Percentiles rank a stretch among this genome's conserved stretches.
Conservation (phyloP, 768 basidiomycete genomes). For the Arthromyces matolae region DNA sequence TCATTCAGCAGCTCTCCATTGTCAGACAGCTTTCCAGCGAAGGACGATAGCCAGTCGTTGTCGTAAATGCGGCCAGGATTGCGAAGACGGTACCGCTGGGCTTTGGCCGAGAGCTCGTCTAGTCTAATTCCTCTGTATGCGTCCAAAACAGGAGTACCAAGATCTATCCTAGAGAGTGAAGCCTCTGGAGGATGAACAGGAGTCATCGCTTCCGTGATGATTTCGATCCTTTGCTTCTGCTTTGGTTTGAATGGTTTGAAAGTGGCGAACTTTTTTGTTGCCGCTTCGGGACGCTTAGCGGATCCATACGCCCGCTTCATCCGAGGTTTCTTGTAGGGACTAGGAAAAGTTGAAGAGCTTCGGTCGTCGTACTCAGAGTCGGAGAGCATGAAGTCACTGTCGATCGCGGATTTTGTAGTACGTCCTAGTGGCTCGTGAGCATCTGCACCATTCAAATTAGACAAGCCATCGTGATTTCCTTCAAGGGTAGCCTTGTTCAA, state of each 20-base stretch:
- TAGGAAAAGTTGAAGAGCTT: conserved; percentile 18
- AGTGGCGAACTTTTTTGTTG: no score
- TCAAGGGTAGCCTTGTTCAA: no score
- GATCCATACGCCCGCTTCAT: no score
- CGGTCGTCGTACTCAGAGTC: conserved; percentile 1
- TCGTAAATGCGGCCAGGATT: conserved; percentile 60
- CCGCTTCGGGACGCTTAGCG: no score
- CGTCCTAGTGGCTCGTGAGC: no score
- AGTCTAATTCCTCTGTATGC: conserved; percentile 61
- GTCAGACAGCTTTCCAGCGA: conserved; percentile 61
- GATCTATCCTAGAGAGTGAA: conserved; percentile 20
- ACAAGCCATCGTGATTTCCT: no score
- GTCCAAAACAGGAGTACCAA: conserved; percentile 56
- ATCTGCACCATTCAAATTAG: no score
- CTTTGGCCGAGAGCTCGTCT: conserved; percentile 50
- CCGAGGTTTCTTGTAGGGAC: conserved; percentile 14
- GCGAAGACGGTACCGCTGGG: conserved; percentile 48
- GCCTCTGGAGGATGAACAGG: conserved; percentile 4
- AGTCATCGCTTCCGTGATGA: background rate
- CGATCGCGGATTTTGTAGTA: no score
- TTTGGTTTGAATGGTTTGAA: background rate
- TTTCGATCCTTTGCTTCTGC: conserved; percentile 2
- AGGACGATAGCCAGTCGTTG: conserved; percentile 61
- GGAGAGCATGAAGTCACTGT: conserved; percentile 15
- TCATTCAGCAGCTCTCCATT: conserved; percentile 55